Evolutionary conservation across 78 protist species (phyloP), one percentile per base, ranked within the genome.

Genomic region (Dictyostelium brefeldianum): DNA sequence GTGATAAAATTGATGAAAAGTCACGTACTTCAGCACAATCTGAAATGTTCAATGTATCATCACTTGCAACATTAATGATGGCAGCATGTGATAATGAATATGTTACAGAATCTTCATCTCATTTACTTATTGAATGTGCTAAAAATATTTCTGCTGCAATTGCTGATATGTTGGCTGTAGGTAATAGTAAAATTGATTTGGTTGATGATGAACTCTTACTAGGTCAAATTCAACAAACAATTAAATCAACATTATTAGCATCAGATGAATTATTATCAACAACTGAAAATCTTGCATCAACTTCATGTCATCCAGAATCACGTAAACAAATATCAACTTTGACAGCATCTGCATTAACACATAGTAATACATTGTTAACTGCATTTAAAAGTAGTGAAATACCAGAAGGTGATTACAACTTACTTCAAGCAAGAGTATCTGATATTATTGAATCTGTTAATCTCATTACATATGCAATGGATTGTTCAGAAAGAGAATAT

Each of bases 61-160:
- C 93, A n/a, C 20, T 87, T 5, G 84, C 78, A 18, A 48, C 64
- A 6, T 75, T 87, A 78, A 87, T 87, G 93, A 77, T 87, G 67
- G 93, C 93, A 2, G 93, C 69, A 4, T 80, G 81, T 51, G 93
- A 87, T 25, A 87, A 87, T 51, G 48, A 51, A 15, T 87, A 65
- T 65, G 93, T 87, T 31, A 87, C 93, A 2, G 93, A 87, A 5
- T 51, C 74, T 0, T 48, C 71, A 20, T 17, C 71, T 6, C 43
- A 87, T 5, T 50, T 87, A 3, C 11, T 90, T 2, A 47, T 90
- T 36, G 90, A 90, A 48, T 90, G 90, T 46, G 89, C 81, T 22
- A 90, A 90, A 43, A 75, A 73, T 36, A 83, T 81, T 17, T 22
- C 75, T 1, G 53, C 85, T 3, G 87, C 89, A 0, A 31, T 80